Evolutionary conservation across 768 basidiomycete genomes (phyloP), one percentile per base, ranked within the genome.

Genomic region (Galerina marginata): DNA sequence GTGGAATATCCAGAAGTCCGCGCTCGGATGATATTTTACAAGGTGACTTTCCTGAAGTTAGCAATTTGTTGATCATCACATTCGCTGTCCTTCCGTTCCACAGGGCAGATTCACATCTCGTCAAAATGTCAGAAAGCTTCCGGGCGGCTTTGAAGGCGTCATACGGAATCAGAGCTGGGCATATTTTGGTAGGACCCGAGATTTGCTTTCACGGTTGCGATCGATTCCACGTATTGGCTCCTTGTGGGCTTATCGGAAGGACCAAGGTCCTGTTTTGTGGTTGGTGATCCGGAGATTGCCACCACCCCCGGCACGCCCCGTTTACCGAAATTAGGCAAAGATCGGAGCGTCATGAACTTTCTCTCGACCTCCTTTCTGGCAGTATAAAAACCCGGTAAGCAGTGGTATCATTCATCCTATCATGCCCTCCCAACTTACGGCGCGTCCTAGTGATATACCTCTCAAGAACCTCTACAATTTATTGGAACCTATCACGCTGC

Each of bases 401-500:
- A 73, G 71, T 49, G 64, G 69, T 73, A 56, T 57, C 50, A 36
- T 46, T 37, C 54, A 48, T 37, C 63, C 67, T 65, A 59, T 70
- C 69, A 78, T 79, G 77, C 71, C 72, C 69, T 67, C 75, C 60
- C 71, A 72, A 68, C 67, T 72, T 38, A 72, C 75, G 50, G 60
- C 67, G 20, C 64, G 72, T 20, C 76, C 76, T 56, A 68, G 74
- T 58, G 69, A 75, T 54, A 75, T 84, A 45, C 73, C 86, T 57
- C 72, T 82, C 47, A 64, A 75, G 20, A 70, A 77, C 20, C 83
- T 92, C 39, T 84, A 84, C 69, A 70, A 71, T 26, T 79, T 82
- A 5, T 81, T 93, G 37, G 72, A 75, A 23, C 84, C 85, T 49
- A 79, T 90, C 64, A 85, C 86, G 38, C 69, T 86, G 60, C 75